phyloP scores from a whole-genome alignment of 441 rosid genomes.

The Corymbia calophylla region DNA sequence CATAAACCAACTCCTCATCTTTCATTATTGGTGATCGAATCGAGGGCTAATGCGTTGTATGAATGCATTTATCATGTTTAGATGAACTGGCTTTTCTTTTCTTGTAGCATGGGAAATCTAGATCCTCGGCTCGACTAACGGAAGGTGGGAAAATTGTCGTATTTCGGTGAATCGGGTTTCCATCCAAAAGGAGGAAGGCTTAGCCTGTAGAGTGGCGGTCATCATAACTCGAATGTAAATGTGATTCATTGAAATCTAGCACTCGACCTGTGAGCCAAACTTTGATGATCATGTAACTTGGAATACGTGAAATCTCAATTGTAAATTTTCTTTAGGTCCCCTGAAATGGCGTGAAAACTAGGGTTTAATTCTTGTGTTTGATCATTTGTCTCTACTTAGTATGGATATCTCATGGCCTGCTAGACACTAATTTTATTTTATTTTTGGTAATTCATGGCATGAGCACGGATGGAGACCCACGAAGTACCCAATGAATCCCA shows the following conservation, averaged over 20 bases:
- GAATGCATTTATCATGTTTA: neutral
- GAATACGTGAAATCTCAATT: neutral
- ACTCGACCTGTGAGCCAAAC: neutral
- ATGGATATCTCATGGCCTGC: neutral
- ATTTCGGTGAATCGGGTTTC: neutral
- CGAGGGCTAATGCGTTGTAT: neutral
- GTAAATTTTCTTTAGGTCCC: neutral
- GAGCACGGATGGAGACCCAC: neutral
- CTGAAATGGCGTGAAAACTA: neutral
- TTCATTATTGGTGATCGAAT: neutral
- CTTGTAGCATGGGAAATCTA: neutral
- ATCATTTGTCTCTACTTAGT: neutral
- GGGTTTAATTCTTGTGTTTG: neutral
- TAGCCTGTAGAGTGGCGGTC: neutral
- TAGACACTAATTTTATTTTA: neutral
- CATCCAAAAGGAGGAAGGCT: neutral
- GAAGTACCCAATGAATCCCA: neutral
- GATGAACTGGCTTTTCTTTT: neutral
- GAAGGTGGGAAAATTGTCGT: neutral
- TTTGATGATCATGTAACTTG: neutral
- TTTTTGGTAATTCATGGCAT: neutral
- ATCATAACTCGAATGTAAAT: neutral
- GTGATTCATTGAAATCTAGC: neutral
- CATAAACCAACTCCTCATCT: neutral
- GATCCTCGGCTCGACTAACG: neutral